Evolutionary conservation across 192 early-diverging fungal genomes (phyloP).

Genomic region (Gonapodya sp.): DNA sequence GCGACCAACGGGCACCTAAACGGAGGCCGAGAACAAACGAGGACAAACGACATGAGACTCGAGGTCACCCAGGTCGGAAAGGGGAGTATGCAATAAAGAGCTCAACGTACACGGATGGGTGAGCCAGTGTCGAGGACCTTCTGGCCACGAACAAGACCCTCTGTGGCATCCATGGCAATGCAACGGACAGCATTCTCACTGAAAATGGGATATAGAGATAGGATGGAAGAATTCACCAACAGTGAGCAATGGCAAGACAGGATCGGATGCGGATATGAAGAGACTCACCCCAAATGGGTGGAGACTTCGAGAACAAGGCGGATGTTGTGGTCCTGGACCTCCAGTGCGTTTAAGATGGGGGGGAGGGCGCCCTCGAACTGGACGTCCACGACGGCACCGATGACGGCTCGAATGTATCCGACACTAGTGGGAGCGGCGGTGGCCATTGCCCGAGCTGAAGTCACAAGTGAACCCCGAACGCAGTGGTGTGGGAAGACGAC

Average conservation of each 20-base stretch:
- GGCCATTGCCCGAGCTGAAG: slow-evolving; percentile 1
- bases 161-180: slow-evolving; percentile 99
- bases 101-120: slow-evolving; percentile 65
- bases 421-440: slow-evolving; percentile 12
- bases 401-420: slow-evolving; percentile 84
- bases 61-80: no score
- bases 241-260: no score
- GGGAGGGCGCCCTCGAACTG: slow-evolving; percentile 88
- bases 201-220: no score
- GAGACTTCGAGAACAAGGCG: slow-evolving; percentile 93
- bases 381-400: slow-evolving; percentile 98
- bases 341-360: slow-evolving; percentile 92
- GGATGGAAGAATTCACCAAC: slow-evolving; percentile 13
- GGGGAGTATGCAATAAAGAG: no score
- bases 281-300: slow-evolving; percentile 76
- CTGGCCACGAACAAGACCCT: slow-evolving; percentile 95
- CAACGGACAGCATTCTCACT: slow-evolving; percentile 94
- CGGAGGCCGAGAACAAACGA: not conserved
- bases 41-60: no score
- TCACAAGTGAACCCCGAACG: no score
- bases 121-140: slow-evolving; percentile 84
- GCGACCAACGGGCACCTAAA: slow-evolving; percentile 9
- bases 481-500: no score
- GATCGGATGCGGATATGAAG: no score
- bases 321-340: slow-evolving; percentile 71